These are phyloP conservation scores for Periconia sp. DNA, from an alignment of 2,329 filamentous ascomycete genomes.

Conservation along the genomic window DNA sequence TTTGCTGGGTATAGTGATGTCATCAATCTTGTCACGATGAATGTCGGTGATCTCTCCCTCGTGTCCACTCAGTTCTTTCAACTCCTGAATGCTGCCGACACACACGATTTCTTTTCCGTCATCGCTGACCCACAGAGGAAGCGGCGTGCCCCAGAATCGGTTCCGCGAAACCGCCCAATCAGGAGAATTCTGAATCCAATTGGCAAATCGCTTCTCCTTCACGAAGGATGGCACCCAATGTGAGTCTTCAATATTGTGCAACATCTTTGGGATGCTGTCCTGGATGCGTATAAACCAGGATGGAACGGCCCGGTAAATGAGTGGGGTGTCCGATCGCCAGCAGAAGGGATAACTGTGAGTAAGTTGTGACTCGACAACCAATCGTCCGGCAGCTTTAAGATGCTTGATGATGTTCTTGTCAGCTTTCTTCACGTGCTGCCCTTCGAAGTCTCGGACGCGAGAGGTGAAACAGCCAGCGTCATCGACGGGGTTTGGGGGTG, in stretches of 20 bases:
- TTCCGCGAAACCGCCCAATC: conserved; percentile 97
- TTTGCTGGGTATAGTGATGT: conserved; percentile 91
- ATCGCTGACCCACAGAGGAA: conserved; percentile 89
- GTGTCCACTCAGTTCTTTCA: conserved; percentile 85
- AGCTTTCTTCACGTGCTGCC: conserved; percentile 86
- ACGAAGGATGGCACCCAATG: conserved; percentile 92
- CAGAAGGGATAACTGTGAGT: conserved; percentile 94
- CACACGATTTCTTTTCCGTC: conserved; percentile 86
- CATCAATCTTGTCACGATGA: conserved; percentile 89
- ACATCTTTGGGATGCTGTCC: conserved; percentile 80
- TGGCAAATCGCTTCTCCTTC: conserved; percentile 87
- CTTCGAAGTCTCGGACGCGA: conserved; percentile 77
- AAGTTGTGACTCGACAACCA: conserved; percentile 84
- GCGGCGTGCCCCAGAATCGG: conserved; percentile 92
- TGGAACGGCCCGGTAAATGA: conserved; percentile 89
- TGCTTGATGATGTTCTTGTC: conserved; percentile 93
- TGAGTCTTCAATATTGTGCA: conserved; percentile 84
- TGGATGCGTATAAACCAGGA: conserved; percentile 94
- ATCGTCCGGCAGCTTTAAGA: conserved; percentile 72
- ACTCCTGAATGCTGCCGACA: conserved; percentile 79
- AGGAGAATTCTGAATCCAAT: conserved; percentile 86
- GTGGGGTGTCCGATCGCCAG: conserved; percentile 88
- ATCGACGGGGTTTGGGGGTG: conserved; percentile 90
- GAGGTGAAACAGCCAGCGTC: conserved; percentile 77
- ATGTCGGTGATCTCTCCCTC: conserved; percentile 80